Evolutionary conservation across 352 stramenopile species (phyloP), one percentile per base, ranked within the genome.

Genomic region (Pythium periplocum): DNA sequence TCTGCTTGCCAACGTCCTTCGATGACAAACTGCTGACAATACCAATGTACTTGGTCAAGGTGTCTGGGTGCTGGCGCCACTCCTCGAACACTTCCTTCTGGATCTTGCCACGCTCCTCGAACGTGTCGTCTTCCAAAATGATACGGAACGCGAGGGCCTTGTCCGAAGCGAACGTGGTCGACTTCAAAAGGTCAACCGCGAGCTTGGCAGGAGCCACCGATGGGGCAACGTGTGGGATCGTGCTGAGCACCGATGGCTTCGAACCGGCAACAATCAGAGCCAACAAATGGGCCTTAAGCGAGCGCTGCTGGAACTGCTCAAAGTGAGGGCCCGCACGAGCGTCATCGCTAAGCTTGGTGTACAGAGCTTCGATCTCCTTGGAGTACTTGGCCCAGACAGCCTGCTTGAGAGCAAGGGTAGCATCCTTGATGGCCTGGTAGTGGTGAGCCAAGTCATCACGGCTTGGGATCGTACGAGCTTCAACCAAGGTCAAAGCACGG

Each of bases 41-140:
- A 11, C 71, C 59, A 59, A 93, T 89, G 73, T 93, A 93, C 61
- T 85, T 86, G 35, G 78, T 85, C 47, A 90, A 57, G 64, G 83
- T 90, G 48, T 90, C 83, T 0, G 79, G 79, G 41, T 75, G 78
- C 64, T 78, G 64, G 45, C 71, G 66, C 83, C 79, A 93, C 48
- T 90, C 72, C 45, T 79, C 67, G 45, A 85, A 86, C 48, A 90
- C 66, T 51, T 86, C 68, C 32, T 78, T 51, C 66, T 93, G 83
- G 6, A 90, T 72, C 56, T 81, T 77, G 3, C 64, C 51, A 35
- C 80, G 78, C 10, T 83, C 74, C 6, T 61, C 60, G 53, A 80
- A 90, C 9, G 47, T 63, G 47, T 87, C 79, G 43, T 86, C 79
- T 34, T 83, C 64, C 4, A 93, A 55, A 30, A 90, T 72, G 32